Percentiles rank a stretch among this genome's conserved stretches.
Evolutionary conservation across 768 basidiomycete species (phyloP).

Genomic region (Ramaria sp.): DNA sequence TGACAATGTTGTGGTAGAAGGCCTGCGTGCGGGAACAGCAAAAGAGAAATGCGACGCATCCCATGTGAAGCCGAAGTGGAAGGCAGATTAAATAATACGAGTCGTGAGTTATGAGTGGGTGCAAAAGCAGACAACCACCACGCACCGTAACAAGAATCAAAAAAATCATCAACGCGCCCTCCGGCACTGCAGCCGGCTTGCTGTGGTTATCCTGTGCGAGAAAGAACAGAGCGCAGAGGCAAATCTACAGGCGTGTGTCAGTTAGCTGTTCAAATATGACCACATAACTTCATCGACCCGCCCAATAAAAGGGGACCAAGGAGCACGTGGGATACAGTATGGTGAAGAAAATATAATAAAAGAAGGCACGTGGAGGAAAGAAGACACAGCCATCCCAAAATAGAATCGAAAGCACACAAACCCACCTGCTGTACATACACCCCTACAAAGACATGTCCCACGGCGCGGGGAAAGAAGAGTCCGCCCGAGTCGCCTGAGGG

Average conservation of each 20-base stretch:
- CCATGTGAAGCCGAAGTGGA: too few species aligned
- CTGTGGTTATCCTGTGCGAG: conserved; percentile 47
- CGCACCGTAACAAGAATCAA: conserved; percentile 76
- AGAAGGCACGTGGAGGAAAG: too few species aligned
- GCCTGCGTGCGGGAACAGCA: conserved; percentile 27
- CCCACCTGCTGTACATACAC: conserved; percentile 78
- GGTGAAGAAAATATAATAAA: too few species aligned
- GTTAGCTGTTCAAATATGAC: too few species aligned
- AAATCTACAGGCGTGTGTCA: background rate
- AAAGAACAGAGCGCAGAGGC: conserved; percentile 81
- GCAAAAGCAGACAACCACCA: conserved; percentile 5
- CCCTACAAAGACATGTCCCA: conserved; percentile 89
- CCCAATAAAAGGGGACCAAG: too few species aligned
- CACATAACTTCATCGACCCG: too few species aligned
- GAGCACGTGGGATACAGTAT: too few species aligned
- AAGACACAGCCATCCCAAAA: conserved; percentile 24
- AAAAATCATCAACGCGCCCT: conserved; percentile 79
- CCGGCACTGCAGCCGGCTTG: conserved; percentile 47
- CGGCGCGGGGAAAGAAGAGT: conserved; percentile 88
- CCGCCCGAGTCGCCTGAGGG: conserved; percentile 75
- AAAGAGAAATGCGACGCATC: too few species aligned
- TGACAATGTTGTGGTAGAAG: conserved; percentile 64
- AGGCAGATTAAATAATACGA: too few species aligned
- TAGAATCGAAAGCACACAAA: too few species aligned
- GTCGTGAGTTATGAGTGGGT: too few species aligned